Percentiles rank a stretch among this genome's conserved stretches.
Evolutionary conservation across 2,329 filamentous ascomycete species (phyloP).

Genomic region (Neopestalotiopsis sp.): DNA sequence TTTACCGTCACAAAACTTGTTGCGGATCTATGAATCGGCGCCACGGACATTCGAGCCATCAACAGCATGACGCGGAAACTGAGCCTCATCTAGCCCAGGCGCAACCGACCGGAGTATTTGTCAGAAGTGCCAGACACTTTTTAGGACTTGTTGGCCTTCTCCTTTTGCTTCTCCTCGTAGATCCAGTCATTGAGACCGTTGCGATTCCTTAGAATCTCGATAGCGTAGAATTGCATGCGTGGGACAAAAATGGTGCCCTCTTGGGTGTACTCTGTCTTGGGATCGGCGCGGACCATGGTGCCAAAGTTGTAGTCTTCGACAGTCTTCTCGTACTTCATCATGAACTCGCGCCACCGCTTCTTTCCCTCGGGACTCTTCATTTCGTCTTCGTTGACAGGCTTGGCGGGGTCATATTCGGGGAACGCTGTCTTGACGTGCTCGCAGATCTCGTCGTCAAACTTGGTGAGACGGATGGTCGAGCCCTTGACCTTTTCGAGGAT

Average conservation of each 20-base stretch:
- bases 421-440: constrained; percentile 87
- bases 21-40: no score
- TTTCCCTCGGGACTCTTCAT: constrained; percentile 99
- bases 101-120: background rate
- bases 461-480: constrained; percentile 88
- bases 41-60: no score
- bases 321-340: constrained; percentile 91
- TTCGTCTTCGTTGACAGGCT: constrained; percentile 83
- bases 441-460: constrained; percentile 93
- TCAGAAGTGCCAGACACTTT: background rate
- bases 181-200: constrained; percentile 96
- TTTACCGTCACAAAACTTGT: no score
- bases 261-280: constrained; percentile 84
- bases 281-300: constrained; percentile 82
- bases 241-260: constrained; percentile 83
- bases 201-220: constrained; percentile 82
- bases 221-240: constrained; percentile 82
- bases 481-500: constrained; percentile 91
- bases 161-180: constrained; percentile 79
- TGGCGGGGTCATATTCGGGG: constrained; percentile 87
- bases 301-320: constrained; percentile 99
- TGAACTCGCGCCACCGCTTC: constrained; percentile 92
- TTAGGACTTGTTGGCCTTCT: constrained; percentile 49
- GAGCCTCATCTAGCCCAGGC: no score
- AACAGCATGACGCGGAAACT: no score